phyloP scores from a whole-genome alignment of 768 basidiomycete species.

The Naematelia encephala region DNA sequence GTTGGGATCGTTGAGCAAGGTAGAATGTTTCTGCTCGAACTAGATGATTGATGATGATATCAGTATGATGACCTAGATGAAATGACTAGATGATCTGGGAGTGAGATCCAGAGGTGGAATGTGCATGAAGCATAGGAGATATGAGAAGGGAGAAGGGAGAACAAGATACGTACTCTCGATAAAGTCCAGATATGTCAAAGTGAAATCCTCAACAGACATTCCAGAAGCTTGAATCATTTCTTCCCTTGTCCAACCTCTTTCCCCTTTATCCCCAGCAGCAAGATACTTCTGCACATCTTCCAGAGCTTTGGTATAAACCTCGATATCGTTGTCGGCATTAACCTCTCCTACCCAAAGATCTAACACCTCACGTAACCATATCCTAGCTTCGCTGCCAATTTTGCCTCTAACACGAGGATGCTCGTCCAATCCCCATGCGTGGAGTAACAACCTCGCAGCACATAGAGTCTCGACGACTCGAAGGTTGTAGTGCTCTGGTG shows the following conservation, averaged over 20 bases:
- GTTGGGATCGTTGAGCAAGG: constrained; percentile 74
- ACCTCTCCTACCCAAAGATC: constrained; percentile 15
- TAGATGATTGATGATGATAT: too few species aligned
- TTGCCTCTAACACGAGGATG: constrained; percentile 8
- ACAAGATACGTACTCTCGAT: constrained; percentile 62
- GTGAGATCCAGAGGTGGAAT: too few species aligned
- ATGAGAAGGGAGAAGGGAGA: background rate
- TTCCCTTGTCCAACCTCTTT: constrained; percentile 67
- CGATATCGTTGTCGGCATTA: constrained; percentile 4
- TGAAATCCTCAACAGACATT: constrained; percentile 59
- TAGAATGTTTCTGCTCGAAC: constrained; percentile 79
- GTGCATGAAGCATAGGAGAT: too few species aligned
- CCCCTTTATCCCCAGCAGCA: constrained; percentile 48
- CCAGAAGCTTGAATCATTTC: constrained; percentile 70
- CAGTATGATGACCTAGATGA: too few species aligned
- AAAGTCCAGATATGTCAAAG: constrained; percentile 71
- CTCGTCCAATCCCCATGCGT: constrained; percentile 54
- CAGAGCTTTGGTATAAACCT: constrained; percentile 53
- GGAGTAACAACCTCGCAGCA: constrained; percentile 69
- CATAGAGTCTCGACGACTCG: constrained; percentile 88
- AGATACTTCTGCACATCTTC: constrained; percentile 51
- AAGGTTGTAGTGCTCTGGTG: constrained; percentile 77
- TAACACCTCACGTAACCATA: constrained; percentile 28
- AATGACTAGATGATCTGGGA: too few species aligned
- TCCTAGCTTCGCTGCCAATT: constrained; percentile 4